Evolutionary conservation across 257 asterid genomes (phyloP), one percentile per base, ranked within the genome.

Genomic region (Eustoma russellianum): DNA sequence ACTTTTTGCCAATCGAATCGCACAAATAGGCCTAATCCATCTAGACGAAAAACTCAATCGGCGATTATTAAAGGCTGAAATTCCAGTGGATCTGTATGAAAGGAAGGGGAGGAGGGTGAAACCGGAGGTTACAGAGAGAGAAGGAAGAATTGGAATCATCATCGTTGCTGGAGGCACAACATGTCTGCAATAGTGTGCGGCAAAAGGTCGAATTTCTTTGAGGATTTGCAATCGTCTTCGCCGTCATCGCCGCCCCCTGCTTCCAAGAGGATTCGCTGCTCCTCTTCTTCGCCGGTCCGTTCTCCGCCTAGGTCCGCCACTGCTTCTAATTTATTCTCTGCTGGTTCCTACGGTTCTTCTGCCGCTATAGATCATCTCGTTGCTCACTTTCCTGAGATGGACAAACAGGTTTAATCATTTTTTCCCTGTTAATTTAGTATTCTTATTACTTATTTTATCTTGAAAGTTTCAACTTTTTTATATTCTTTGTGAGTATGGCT

Each of bases 171-270:
- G 50, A 46, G 69, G 65, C 89, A 72, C 82, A 87, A 77, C 93
- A 91, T 84, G 98, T 91, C 97, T 91, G 98, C 98, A 69, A 77
- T 85, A 70, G 78, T 91, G 92, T 84, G 94, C 79, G 97, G 97
- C 58, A 91, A 91, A 95, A 91, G 98, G 81, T 80, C 97, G 68
- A 87, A 72, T 74, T 73, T 87, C 69, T 91, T 91, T 70, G 95
- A 84, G 80, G 97, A 87, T 51, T 81, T 88, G 70, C 94, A 55
- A 11, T 60, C 76, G 19, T 52, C 75, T 12, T 35, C 70, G 11
- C 19, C 73, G 18, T 17, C 94, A 53, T 82, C 98, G 48, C 79
- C 95, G 57, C 94, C 94, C 60, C 94, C 94, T 47, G 76, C 72
- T 13, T 68, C 88, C 18, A 91, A 91, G 72, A 81, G 97, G 57